Evolutionary conservation across 768 basidiomycete species (phyloP), one percentile per base, ranked within the genome.

Genomic region (Suillus bovinus): DNA sequence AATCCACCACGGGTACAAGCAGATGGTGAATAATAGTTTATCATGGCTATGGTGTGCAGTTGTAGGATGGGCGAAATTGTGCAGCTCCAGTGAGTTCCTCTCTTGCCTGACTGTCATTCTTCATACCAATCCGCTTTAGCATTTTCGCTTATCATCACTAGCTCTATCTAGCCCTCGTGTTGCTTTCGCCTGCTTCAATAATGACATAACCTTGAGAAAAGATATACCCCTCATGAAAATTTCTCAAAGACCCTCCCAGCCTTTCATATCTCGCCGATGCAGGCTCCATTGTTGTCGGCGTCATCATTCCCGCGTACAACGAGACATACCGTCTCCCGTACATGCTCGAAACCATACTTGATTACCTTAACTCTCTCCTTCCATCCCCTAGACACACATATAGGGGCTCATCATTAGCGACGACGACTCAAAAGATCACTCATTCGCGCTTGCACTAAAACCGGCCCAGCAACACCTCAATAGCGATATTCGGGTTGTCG

Each of bases 231-330:
- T 85, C 85, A 5, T 71, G 81, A 49, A 72, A 74, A n/a, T 83
- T 82, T 33, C 82, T 85, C 20, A 77, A 78, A 27, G 82, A 78
- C 24, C 81, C 84, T 1, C 76, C 74, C n/a, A 84, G 84, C 1
- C 77, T 93, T 5, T 77, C 86, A 17, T 79, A 77, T 7, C 78
- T 90, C 34, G 68, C 79, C 24, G 84, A 88, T 58, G 73, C 81
- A 0, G 79, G 84, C 47, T 78, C 83, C 0, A 80, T 94, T 57
- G 89, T 89, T 70, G 79, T 98, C 44, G 87, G 87, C 34, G 82
- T 97, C 67, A 82, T 97, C 67, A 85, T 97, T 11, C 96, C 96
- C 11, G 95, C 96, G 0, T 98, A 87, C 82, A 97, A 96, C 69
- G 96, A 97, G 75, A 84, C 85, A 5, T 76, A 81, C n/a, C 86